Evolutionary conservation across 495 filamentous ascomycete genomes (phyloP).

Genomic region (Lophiotrema nucula): DNA sequence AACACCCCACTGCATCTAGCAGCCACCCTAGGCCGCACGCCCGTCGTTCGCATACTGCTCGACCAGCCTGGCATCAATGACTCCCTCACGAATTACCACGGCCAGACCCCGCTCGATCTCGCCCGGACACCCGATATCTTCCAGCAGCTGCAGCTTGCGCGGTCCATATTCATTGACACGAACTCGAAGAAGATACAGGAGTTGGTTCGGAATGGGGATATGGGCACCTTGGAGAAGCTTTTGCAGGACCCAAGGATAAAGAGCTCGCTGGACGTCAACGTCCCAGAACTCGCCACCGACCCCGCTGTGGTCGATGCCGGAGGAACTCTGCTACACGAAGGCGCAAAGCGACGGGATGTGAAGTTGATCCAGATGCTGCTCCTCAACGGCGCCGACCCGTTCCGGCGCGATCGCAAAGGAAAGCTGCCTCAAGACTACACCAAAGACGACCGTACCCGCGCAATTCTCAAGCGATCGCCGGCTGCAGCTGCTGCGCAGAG

Average conservation of each 20-base stretch:
- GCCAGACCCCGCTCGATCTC: conserved; percentile 82
- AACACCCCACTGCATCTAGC: conserved; percentile 93
- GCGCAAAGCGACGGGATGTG: conserved; percentile 79
- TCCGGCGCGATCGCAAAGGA: conserved; percentile 88
- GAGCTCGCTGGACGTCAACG: conserved; percentile 84
- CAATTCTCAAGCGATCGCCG: conserved; percentile 88
- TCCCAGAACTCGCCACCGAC: conserved; percentile 81
- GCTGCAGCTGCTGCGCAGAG: conserved; percentile 92
- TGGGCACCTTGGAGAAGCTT: conserved; percentile 72
- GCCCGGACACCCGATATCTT: conserved; percentile 91
- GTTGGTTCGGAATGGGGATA: conserved; percentile 67
- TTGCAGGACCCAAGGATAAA: conserved; percentile 82
- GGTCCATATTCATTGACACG: conserved; percentile 83
- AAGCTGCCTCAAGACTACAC: conserved; percentile 96
- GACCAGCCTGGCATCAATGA: conserved; percentile 82
- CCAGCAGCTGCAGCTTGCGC: conserved; percentile 87
- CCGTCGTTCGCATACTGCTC: conserved; percentile 76
- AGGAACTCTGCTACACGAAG: conserved; percentile 90
- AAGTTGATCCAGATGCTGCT: conserved; percentile 84
- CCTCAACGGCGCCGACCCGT: conserved; percentile 96
- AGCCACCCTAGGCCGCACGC: conserved; percentile 71
- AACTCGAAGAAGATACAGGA: conserved; percentile 80
- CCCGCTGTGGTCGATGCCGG: conserved; percentile 69
- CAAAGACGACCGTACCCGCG: conserved; percentile 84
- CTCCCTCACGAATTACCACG: conserved; percentile 82